phyloP scores from a whole-genome alignment of 208 protist genomes.

The Leishmania guyanensis region DNA sequence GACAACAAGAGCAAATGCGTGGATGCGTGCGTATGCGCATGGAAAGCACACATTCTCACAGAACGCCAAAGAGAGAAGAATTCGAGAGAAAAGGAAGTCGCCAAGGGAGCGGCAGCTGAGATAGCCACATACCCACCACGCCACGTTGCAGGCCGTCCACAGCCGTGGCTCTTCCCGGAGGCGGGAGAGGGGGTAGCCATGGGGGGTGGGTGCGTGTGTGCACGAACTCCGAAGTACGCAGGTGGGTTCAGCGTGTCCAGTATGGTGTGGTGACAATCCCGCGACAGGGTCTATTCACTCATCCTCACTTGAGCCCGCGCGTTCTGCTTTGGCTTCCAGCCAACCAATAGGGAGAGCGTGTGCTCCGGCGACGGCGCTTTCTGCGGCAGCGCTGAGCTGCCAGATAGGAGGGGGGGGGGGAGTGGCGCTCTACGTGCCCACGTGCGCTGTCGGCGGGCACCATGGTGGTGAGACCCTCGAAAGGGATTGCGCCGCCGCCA shows the following conservation, averaged over 20 bases:
- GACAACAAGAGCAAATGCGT: neutral
- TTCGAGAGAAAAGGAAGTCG: neutral
- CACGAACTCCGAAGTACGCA: neutral
- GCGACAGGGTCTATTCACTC: too few relatives aligned
- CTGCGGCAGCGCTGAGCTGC: neutral
- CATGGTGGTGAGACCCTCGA: neutral
- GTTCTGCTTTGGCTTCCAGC: slow-evolving; percentile 7
- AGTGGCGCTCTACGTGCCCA: neutral
- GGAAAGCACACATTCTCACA: neutral
- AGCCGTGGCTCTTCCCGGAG: neutral
- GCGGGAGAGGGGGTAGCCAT: too few relatives aligned
- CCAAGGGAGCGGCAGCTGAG: neutral
- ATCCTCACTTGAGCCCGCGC: neutral
- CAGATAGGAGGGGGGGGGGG: too few relatives aligned
- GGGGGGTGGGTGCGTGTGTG: neutral
- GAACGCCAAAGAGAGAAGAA: neutral
- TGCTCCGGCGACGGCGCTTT: neutral
- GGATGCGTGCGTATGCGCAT: neutral
- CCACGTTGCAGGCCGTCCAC: neutral
- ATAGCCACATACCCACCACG: neutral
- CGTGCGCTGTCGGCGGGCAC: neutral
- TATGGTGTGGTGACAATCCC: slow-evolving; percentile 6
- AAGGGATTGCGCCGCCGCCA: neutral
- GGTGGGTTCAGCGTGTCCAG: slow-evolving; percentile 1
- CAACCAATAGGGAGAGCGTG: neutral